Base-by-base conservation (phyloP, 2,329 filamentous ascomycete species). In the Scorias spongiosa region DNA sequence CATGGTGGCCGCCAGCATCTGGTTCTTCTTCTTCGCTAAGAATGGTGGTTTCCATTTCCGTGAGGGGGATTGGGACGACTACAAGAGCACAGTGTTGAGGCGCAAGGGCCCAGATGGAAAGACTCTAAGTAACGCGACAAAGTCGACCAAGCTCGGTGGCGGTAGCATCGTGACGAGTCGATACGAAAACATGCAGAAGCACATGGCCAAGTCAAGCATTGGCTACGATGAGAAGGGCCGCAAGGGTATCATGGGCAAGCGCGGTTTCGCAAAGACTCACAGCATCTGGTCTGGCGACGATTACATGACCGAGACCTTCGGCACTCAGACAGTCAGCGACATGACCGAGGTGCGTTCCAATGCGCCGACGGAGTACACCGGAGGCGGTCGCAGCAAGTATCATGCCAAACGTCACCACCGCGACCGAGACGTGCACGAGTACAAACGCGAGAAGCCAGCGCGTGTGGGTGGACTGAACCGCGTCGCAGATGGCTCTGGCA, bases 11-110 rank as follows among this genome's bases (percentile, higher is more conserved):
- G 75, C 71, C 0, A 76, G 73, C 18, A 86, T 96, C 58, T 98
- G 91, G 88, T 95, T 98, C 74, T 96, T 98, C 74, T 93, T 93
- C 73, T 93, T 85, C 83, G 89, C 89, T 45, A 89, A 84, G 66
- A 94, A 96, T 55, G 91, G 91, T 48, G 91, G 91, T 11, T 95
- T 96, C 68, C 69, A 83, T 50, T 96, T 87, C 72, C 74, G 75
- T 40, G 69, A 93, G 49, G 72, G 77, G 30, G 91, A 98, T 64
- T 98, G 91, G 89, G 89, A 96, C 5, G 91, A 98, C 58, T 98
- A 98, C 76, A 96, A 96, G 63, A 81, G 83, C 1, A 95, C 89
- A 0, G 91, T 98, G 2, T 66, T 98, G 39, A 76, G 91, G 37
- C 82, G 88, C 43, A 87, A 82, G 57, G 88, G 87, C 1, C 86